Percentiles rank a stretch among this genome's conserved stretches.
phyloP scores from a whole-genome alignment of 495 filamentous ascomycete genomes.

The Neurospora sp. region DNA sequence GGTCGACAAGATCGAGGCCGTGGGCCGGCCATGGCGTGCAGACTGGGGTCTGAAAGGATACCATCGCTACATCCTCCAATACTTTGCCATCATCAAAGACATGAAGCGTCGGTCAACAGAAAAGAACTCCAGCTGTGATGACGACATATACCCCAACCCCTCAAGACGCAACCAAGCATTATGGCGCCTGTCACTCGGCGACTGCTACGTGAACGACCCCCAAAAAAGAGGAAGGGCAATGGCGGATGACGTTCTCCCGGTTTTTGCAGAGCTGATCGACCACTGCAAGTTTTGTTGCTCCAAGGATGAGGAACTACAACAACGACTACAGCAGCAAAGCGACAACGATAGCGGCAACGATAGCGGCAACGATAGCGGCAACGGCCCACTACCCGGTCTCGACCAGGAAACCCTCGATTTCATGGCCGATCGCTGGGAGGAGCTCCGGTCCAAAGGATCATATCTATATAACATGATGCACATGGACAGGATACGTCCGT shows the following conservation, averaged over 20 bases:
- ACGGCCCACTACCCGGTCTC: background rate
- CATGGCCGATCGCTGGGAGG: background rate
- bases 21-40: background rate
- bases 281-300: background rate
- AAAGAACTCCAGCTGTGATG: background rate
- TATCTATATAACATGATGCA: background rate
- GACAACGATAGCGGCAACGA: background rate
- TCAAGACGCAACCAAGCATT: background rate
- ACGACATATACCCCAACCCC: background rate
- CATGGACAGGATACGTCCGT: constrained; percentile 5
- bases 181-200: background rate
- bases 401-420: background rate
- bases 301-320: background rate
- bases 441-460: background rate
- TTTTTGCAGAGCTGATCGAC: background rate
- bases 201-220: background rate
- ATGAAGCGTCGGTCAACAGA: background rate
- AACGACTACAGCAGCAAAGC: background rate
- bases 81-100: background rate
- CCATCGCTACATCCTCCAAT: background rate
- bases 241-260: background rate
- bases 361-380: background rate
- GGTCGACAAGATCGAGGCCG: background rate
- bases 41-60: background rate
- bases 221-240: background rate